Conservation (phyloP, 2,329 filamentous ascomycete species). For the Trichophyton benhamiae region DNA sequence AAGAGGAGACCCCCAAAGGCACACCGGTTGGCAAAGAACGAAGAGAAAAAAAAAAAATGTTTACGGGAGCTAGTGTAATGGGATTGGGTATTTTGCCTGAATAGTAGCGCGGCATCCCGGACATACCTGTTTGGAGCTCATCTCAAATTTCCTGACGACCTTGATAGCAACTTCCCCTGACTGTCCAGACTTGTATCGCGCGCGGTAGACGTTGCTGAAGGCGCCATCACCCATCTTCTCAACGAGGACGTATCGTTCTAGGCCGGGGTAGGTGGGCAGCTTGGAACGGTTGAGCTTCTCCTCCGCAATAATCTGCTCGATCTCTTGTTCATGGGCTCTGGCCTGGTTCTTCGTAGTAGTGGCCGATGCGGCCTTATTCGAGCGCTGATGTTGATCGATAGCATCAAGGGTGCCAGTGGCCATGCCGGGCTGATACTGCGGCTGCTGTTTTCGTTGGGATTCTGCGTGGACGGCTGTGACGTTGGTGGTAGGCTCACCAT, state of each 20-base stretch:
- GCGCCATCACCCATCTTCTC: constrained; percentile 99
- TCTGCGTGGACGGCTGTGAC: constrained; percentile 54
- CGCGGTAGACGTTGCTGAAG: constrained; percentile 96
- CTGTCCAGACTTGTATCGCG: constrained; percentile 59
- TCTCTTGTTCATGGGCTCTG: constrained; percentile 45
- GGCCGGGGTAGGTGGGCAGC: constrained; percentile 71
- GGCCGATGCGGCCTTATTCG: constrained; percentile 2
- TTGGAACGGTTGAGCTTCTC: constrained; percentile 77
- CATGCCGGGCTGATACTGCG: constrained; percentile 32
- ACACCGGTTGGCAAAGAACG: constrained; percentile 3
- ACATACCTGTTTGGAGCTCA: constrained; percentile 96
- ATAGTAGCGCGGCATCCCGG: constrained; percentile 10
- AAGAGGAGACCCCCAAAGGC: constrained; percentile 24
- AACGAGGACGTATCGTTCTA: constrained; percentile 72
- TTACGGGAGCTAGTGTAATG: not conserved
- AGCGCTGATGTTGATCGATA: constrained; percentile 45
- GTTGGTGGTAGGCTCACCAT: constrained; percentile 50
- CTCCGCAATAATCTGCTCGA: constrained; percentile 79
- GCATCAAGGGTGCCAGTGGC: constrained; percentile 50
- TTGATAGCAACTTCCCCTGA: constrained; percentile 80
- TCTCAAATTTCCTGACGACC: constrained; percentile 96
- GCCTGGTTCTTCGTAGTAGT: constrained; percentile 36
- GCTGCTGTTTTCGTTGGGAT: constrained; percentile 43
- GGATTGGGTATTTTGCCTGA: not conserved
- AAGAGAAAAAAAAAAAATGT: constrained; percentile 14